Evolutionary conservation across 2,329 filamentous ascomycete genomes (phyloP).

Genomic region (Westerdykella ornata): DNA sequence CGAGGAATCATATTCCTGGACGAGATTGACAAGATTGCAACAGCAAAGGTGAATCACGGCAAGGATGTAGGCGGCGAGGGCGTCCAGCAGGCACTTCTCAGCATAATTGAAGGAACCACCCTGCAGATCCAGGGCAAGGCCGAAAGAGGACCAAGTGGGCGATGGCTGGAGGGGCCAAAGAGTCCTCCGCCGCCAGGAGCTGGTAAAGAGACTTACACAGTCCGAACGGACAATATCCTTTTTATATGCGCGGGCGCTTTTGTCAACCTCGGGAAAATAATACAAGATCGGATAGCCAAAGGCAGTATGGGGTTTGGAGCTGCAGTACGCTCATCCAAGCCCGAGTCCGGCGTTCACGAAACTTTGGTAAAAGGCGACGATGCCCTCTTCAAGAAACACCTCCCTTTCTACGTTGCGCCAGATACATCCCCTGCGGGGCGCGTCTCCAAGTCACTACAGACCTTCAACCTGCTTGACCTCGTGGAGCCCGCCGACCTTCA

Average conservation of each 20-base stretch:
- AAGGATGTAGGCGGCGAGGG: constrained; percentile 95
- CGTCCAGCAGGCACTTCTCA: constrained; percentile 89
- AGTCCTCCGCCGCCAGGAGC: constrained; percentile 11
- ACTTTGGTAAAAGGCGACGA: constrained; percentile 56
- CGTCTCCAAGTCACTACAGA: constrained; percentile 19
- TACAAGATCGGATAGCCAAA: constrained; percentile 80
- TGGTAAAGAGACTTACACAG: constrained; percentile 57
- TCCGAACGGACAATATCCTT: constrained; percentile 91
- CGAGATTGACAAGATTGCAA: constrained; percentile 95
- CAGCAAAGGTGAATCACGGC: constrained; percentile 76
- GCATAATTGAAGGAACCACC: constrained; percentile 93
- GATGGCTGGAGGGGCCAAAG: constrained; percentile 18
- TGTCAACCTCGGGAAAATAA: constrained; percentile 79
- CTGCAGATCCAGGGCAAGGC: constrained; percentile 86
- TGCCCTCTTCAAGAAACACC: constrained; percentile 51
- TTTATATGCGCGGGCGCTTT: constrained; percentile 97
- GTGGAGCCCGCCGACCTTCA: constrained; percentile 71
- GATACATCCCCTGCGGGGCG: constrained; percentile 6
- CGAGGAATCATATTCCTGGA: constrained; percentile 92
- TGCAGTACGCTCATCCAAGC: constrained; percentile 55
- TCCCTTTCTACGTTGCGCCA: constrained; percentile 48
- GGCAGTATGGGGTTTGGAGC: constrained; percentile 88
- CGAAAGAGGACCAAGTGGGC: constrained; percentile 48
- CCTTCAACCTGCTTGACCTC: constrained; percentile 59
- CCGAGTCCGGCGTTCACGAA: constrained; percentile 49